A percentile compares a stretch with the other conserved stretches of the same genome.
Conservation (phyloP, 495 filamentous ascomycete genomes). For the Aspergillus baeticus region DNA sequence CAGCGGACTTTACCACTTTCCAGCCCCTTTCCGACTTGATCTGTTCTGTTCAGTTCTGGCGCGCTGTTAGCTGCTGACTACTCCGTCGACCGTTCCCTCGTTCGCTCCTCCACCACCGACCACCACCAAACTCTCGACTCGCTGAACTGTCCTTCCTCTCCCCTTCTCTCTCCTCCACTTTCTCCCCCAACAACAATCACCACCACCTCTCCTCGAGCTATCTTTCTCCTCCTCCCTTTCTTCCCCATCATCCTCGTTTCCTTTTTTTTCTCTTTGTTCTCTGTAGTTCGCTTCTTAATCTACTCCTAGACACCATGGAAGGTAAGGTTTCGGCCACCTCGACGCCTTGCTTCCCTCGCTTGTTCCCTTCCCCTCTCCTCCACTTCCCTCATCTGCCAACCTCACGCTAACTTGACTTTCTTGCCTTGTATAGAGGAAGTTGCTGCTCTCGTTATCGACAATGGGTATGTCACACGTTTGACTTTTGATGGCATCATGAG, state of each 20-base stretch:
- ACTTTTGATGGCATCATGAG: constrained; percentile 21
- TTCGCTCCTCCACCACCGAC: constrained; percentile 7
- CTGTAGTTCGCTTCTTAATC: constrained; percentile 37
- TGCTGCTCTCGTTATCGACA: constrained; percentile 99
- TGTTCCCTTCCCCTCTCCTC: constrained; percentile 18
- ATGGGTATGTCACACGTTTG: constrained; percentile 79
- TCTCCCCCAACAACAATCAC: constrained; percentile 33
- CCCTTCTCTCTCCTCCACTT: constrained; percentile 24
- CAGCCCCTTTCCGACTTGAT: background rate
- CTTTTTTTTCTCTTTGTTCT: constrained; percentile 34
- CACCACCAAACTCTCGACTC: constrained; percentile 22
- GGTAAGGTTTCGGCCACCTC: constrained; percentile 59
- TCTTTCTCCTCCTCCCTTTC: constrained; percentile 23
- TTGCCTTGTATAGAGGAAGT: constrained; percentile 80
- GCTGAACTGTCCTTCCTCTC: constrained; percentile 15
- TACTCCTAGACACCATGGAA: constrained; percentile 65
- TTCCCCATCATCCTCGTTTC: constrained; percentile 21
- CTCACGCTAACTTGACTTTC: constrained; percentile 50
- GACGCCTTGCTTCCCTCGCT: constrained; percentile 31
- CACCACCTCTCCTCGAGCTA: constrained; percentile 29
- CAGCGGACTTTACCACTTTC: background rate
- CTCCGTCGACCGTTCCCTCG: background rate
- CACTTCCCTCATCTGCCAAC: constrained; percentile 14
- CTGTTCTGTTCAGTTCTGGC: background rate
- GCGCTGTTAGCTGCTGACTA: constrained; percentile 6